Percentiles rank a stretch among this genome's conserved stretches.
phyloP scores from a whole-genome alignment of 306 rosid genomes.

The Prunus armeniaca region DNA sequence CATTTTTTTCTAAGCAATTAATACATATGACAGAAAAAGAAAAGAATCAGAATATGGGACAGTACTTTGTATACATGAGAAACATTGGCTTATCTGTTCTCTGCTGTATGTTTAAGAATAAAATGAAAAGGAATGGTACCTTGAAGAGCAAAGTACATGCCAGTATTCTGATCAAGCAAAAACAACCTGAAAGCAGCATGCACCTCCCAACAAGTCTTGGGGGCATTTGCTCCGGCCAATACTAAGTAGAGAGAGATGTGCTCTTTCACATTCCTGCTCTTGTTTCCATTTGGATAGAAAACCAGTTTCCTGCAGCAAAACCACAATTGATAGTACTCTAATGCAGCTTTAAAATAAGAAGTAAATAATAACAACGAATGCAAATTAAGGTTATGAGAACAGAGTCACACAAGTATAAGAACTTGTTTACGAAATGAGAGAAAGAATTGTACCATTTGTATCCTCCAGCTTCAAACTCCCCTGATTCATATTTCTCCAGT shows the following conservation, averaged over 20 bases:
- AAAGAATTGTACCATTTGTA: slow-evolving; percentile 52
- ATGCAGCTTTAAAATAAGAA: not conserved
- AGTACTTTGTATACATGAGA: too few relatives aligned
- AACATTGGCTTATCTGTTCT: too few relatives aligned
- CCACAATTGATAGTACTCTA: not conserved
- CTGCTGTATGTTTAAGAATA: too few relatives aligned
- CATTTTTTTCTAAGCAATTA: slow-evolving; percentile 29
- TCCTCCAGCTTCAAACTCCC: slow-evolving; percentile 65
- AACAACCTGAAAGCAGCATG: slow-evolving; percentile 9
- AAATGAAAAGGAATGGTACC: slow-evolving; percentile 24
- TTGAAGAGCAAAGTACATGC: slow-evolving; percentile 45
- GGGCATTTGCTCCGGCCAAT: slow-evolving; percentile 35
- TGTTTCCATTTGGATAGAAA: slow-evolving; percentile 61
- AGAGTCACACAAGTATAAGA: not conserved
- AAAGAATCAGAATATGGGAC: too few relatives aligned
- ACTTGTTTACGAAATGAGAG: not conserved
- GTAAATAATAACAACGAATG: not conserved
- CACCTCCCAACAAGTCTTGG: slow-evolving; percentile 49
- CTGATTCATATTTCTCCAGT: slow-evolving; percentile 50
- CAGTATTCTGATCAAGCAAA: slow-evolving; percentile 48
- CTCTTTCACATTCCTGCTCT: slow-evolving; percentile 45
- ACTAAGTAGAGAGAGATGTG: slow-evolving; percentile 59
- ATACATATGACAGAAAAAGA: too few relatives aligned
- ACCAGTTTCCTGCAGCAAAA: slow-evolving; percentile 53
- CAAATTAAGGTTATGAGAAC: not conserved